Evolutionary conservation across 495 filamentous ascomycete species (phyloP).

Genomic region (Talaromyces adpressus): DNA sequence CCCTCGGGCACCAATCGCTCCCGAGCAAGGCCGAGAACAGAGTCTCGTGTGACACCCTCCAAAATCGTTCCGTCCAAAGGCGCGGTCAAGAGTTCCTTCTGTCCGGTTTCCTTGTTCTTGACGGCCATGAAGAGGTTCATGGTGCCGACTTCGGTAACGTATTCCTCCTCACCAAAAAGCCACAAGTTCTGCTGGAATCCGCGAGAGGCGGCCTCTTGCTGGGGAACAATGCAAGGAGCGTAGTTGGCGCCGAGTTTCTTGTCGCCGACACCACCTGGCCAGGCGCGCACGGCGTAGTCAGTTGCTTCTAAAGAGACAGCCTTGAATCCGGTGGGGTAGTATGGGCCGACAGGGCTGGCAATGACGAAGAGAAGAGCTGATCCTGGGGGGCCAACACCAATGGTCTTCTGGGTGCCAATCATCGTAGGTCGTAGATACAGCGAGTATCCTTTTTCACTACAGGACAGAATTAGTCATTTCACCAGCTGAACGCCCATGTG

Average conservation of each 20-base stretch:
- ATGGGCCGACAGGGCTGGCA: conserved; percentile 92
- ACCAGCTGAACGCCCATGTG: neutral
- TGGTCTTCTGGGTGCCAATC: conserved; percentile 91
- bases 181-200: conserved; percentile 98
- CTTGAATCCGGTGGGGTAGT: conserved; percentile 97
- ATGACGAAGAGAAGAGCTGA: conserved; percentile 90
- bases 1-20: conserved; percentile 79
- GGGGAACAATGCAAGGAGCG: conserved; percentile 89
- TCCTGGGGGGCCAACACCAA: conserved; percentile 86
- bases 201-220: conserved; percentile 77
- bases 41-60: conserved; percentile 88
- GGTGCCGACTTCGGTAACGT: conserved; percentile 91
- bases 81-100: conserved; percentile 85
- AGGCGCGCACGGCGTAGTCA: conserved; percentile 89
- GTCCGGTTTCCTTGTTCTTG: conserved; percentile 71
- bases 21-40: conserved; percentile 71
- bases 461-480: conserved; percentile 9
- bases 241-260: conserved; percentile 99
- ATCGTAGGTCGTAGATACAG: conserved; percentile 93
- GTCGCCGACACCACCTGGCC: conserved; percentile 94
- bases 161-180: conserved; percentile 92
- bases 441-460: conserved; percentile 69
- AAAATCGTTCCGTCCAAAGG: conserved; percentile 97
- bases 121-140: conserved; percentile 95
- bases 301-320: conserved; percentile 90